These are phyloP conservation scores for Podaxis sp. DNA, from an alignment of 768 basidiomycete species.

Conservation along the genomic window DNA sequence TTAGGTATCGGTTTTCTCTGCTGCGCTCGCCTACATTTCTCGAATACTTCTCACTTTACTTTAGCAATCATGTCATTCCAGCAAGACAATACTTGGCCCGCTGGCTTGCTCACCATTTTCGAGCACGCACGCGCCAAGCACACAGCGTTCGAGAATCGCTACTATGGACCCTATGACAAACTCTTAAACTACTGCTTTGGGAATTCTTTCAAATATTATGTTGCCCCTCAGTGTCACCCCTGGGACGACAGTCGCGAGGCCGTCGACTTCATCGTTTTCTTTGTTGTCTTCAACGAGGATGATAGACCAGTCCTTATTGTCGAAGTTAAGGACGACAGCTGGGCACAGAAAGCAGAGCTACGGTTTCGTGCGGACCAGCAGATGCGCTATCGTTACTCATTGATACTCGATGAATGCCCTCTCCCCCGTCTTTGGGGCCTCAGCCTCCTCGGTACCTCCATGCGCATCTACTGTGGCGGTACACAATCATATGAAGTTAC, in stretches of 20 bases:
- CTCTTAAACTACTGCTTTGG: conserved; percentile 20
- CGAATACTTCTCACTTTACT: too few relatives aligned
- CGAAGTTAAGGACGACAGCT: conserved; percentile 17
- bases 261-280: conserved; percentile 18
- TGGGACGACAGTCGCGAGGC: conserved; percentile 1
- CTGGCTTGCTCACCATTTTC: conserved; percentile 14
- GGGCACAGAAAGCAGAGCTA: not conserved
- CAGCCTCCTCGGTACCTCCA: not conserved
- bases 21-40: too few relatives aligned
- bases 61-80: conserved; percentile 13
- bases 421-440: conserved; percentile 16
- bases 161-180: conserved; percentile 21
- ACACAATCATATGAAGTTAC: too few relatives aligned
- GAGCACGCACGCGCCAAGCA: conserved; percentile 2
- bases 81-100: conserved; percentile 16
- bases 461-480: too few relatives aligned
- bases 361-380: conserved; percentile 17
- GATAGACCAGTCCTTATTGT: conserved; percentile 17
- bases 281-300: not conserved
- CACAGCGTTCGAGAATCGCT: conserved; percentile 16
- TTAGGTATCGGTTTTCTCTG: too few relatives aligned
- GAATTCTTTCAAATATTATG: conserved; percentile 15
- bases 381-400: conserved; percentile 1
- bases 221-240: conserved; percentile 14
- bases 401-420: conserved; percentile 19